Percentiles rank a stretch among this genome's conserved stretches.
phyloP scores from a whole-genome alignment of 805 yeast genomes.

The Starmerella sp. region DNA sequence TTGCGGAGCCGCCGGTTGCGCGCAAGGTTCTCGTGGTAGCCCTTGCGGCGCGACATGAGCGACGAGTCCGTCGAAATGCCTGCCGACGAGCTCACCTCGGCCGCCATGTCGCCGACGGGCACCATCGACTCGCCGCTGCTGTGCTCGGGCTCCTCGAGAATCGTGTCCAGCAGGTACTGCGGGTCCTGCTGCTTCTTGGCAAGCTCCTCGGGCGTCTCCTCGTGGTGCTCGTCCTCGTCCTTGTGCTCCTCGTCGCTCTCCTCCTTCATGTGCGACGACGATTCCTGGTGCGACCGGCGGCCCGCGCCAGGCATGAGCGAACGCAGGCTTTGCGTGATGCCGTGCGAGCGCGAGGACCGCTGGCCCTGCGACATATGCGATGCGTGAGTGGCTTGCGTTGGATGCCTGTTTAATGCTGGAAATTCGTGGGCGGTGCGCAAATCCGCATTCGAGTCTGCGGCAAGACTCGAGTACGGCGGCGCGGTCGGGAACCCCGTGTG shows the following conservation, averaged over 20 bases:
- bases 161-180: constrained; percentile 19
- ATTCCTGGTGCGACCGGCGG: not conserved
- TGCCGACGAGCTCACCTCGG: constrained; percentile 6
- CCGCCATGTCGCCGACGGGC: constrained; percentile 21
- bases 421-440: constrained; percentile 4
- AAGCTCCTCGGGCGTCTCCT: constrained; percentile 9
- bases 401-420: not conserved
- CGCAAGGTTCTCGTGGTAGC: constrained; percentile 20
- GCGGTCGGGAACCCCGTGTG: not conserved
- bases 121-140: constrained; percentile 5
- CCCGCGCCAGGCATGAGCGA: not conserved
- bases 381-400: not conserved
- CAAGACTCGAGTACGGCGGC: not conserved
- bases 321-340: not conserved
- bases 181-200: constrained; percentile 16
- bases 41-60: constrained; percentile 9
- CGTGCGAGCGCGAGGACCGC: not conserved
- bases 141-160: constrained; percentile 21
- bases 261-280: not conserved
- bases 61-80: not conserved
- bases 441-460: not conserved
- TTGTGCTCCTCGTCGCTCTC: not conserved
- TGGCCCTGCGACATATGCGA: not conserved
- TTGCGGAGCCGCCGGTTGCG: constrained; percentile 19
- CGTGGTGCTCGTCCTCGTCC: not conserved